Evolutionary conservation across 768 basidiomycete species (phyloP).

Genomic region (Amanita rubescens): DNA sequence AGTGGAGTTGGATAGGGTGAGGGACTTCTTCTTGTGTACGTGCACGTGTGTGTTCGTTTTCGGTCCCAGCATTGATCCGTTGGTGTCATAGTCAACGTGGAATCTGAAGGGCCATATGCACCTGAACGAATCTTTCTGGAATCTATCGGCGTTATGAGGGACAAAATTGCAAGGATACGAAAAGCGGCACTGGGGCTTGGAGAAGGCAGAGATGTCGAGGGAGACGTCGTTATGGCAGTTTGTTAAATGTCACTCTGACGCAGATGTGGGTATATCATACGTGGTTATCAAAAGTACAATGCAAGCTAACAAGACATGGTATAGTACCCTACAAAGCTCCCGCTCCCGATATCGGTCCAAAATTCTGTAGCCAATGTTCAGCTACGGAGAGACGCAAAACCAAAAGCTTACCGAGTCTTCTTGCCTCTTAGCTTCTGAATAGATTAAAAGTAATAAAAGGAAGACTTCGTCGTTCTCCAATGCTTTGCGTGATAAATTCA

Average conservation of each 20-base stretch:
- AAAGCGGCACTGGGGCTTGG: slow-evolving; percentile 53
- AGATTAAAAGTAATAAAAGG: slow-evolving; percentile 31
- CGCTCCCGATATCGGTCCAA: neutral
- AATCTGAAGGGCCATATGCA: slow-evolving; percentile 84
- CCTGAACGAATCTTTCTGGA: slow-evolving; percentile 81
- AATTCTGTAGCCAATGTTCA: neutral
- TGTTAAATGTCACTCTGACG: neutral
- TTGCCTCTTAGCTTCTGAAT: slow-evolving; percentile 32
- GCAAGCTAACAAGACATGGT: neutral
- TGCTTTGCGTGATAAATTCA: slow-evolving; percentile 34
- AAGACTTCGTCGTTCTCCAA: slow-evolving; percentile 35
- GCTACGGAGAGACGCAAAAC: too few relatives aligned
- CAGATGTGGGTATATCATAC: neutral
- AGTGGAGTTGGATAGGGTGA: slow-evolving; percentile 77
- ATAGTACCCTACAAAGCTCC: slow-evolving; percentile 2
- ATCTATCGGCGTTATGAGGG: slow-evolving; percentile 72
- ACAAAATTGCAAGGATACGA: slow-evolving; percentile 59
- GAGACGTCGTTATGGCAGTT: slow-evolving; percentile 46
- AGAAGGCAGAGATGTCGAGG: slow-evolving; percentile 19
- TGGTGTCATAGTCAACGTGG: slow-evolving; percentile 63
- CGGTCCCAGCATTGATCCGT: neutral
- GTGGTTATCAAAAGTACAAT: neutral
- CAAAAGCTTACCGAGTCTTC: slow-evolving; percentile 26
- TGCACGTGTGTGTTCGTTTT: neutral
- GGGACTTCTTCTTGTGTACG: slow-evolving; percentile 92